These are phyloP conservation scores for Obelidium mucronatum DNA, from an alignment of 192 early-diverging fungal genomes.

Conservation along the genomic window DNA sequence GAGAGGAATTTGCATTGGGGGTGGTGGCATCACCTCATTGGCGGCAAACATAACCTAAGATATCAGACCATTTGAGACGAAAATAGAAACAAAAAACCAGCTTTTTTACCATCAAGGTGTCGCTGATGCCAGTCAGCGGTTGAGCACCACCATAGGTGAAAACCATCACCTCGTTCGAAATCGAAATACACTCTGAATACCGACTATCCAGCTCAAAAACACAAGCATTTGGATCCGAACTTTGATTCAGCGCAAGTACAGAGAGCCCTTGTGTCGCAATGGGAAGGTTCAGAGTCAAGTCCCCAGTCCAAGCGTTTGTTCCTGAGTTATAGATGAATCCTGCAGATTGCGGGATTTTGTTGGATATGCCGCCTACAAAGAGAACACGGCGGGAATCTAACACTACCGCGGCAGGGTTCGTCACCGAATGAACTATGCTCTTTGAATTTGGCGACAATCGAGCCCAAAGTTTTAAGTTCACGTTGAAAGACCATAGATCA, in stretches of 20 bases:
- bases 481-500: slow-evolving; percentile 19
- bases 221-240: not conserved
- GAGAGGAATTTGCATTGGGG: slow-evolving; percentile 6
- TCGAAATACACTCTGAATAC: slow-evolving; percentile 1
- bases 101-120: slow-evolving; percentile 4
- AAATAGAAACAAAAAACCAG: too few species aligned
- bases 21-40: not conserved
- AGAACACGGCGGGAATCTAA: not conserved
- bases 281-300: not conserved
- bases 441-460: not conserved
- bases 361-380: not conserved
- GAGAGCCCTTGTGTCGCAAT: slow-evolving; percentile 4
- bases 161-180: slow-evolving; percentile 4
- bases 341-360: not conserved
- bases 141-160: slow-evolving; percentile 18
- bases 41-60: not conserved
- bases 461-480: not conserved
- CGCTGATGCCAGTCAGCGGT: slow-evolving; percentile 2
- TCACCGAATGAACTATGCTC: not conserved
- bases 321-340: slow-evolving; percentile 15
- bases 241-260: slow-evolving; percentile 9
- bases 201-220: not conserved
- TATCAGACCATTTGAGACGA: not conserved
- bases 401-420: not conserved
- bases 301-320: not conserved